These are phyloP conservation scores for Apiotrichum sp. DNA, from an alignment of 1,284 basidiomycete genomes.

Conservation along the genomic window DNA sequence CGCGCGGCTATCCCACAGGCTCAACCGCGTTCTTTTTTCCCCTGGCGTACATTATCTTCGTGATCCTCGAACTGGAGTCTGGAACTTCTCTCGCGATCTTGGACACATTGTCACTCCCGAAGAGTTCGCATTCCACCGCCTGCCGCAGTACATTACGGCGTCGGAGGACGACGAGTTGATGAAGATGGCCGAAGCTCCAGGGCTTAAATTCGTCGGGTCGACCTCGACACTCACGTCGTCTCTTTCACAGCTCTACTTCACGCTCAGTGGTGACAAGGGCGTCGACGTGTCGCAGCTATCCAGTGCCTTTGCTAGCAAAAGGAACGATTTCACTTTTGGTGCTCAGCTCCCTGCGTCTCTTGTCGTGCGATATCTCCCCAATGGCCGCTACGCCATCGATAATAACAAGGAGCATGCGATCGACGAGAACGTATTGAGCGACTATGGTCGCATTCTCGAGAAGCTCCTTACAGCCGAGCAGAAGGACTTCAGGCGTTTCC, in stretches of 20 bases:
- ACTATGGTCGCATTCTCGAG: constrained; percentile 83
- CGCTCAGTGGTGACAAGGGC: constrained; percentile 56
- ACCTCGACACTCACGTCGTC: constrained; percentile 87
- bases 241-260: constrained; percentile 81
- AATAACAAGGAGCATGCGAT: constrained; percentile 55
- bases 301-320: constrained; percentile 56
- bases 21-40: constrained; percentile 80
- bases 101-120: constrained; percentile 67
- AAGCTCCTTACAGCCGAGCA: constrained; percentile 71
- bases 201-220: constrained; percentile 64
- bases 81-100: constrained; percentile 72
- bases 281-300: constrained; percentile 60
- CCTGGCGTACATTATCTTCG: constrained; percentile 88
- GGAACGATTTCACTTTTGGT: constrained; percentile 65
- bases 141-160: constrained; percentile 71
- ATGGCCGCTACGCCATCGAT: constrained; percentile 72
- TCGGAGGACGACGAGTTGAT: constrained; percentile 74
- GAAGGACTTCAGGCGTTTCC: constrained; percentile 60
- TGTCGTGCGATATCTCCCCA: constrained; percentile 52
- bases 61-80: constrained; percentile 78
- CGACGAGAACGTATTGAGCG: constrained; percentile 66
- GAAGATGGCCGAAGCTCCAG: constrained; percentile 56
- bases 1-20: constrained; percentile 65
- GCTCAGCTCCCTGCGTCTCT: constrained; percentile 75
- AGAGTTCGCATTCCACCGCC: constrained; percentile 84